Base-by-base conservation (phyloP, 768 basidiomycete species). In the Thelephora aurantiotincta region DNA sequence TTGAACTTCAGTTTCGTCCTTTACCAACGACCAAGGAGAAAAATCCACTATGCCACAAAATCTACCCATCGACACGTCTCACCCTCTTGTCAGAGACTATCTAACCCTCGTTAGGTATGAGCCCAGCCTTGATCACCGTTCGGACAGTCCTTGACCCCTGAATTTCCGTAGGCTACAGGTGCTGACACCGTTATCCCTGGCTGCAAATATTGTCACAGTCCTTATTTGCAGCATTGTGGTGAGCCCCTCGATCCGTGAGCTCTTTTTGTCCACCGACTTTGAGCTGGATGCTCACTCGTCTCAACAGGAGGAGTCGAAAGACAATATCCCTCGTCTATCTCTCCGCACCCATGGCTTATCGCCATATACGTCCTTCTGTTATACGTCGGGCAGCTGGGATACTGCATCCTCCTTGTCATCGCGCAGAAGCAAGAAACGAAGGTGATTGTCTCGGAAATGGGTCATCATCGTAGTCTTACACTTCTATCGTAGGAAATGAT, bases 371-470 rank as follows among this genome's bases (percentile, higher is more conserved):
- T 84, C 11, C 57, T 74, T 1, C 65, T 70, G 1, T 68, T 87
- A 52, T 86, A 75, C 51, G 56, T 79, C 7, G 71, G 70, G 0
- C 80, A 85, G 63, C 70, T 96, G 43, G 90, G 85, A 0, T 92
- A 91, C 59, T 93, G 91, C 52, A 51, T 88, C 11, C 65, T 91
- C 13, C 73, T 97, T 3, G 75, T 89, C 1, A 54, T 82, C 0
- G 78, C 80, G 0, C 69, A 71, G 36, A 87, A 79, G 51, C 68
- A 75, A 0, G 86, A 89, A 58, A 94, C 90, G 5, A 92, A 91
- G 69, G 86, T 78, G 48, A 43, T 68, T 23, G n/a, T n/a, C n/a
- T n/a, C n/a, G n/a, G n/a, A n/a, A n/a, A 35, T 26, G 9, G 18
- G 43, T n/a, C 11, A 20, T 6, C 33, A 16, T 43, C 12, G 19